Conservation (phyloP, 805 yeast species). For the Myxozyma udenii region DNA sequence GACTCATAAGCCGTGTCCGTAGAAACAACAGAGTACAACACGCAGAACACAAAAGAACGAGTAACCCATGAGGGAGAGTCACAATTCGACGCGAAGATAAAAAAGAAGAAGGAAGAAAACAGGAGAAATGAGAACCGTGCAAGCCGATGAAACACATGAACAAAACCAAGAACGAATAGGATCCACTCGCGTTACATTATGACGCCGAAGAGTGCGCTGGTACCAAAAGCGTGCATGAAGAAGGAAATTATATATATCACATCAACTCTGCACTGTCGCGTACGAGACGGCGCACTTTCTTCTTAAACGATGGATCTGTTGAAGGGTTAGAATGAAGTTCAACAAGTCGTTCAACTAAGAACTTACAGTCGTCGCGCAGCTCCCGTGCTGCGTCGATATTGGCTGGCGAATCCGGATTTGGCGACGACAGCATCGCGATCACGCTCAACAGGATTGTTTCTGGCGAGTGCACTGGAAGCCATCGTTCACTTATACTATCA, state of each 20-base stretch:
- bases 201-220: no score
- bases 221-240: no score
- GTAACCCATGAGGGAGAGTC: background rate
- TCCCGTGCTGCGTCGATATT: constrained; percentile 92
- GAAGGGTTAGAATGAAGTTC: background rate
- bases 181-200: no score
- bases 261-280: constrained; percentile 30
- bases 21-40: background rate
- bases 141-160: no score
- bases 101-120: background rate
- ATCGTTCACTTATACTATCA: constrained; percentile 55
- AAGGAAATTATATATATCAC: no score
- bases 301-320: constrained; percentile 51
- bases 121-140: background rate
- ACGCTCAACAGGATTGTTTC: constrained; percentile 82
- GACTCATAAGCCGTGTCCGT: background rate
- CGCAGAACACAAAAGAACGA: background rate
- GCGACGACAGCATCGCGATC: constrained; percentile 82
- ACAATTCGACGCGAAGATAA: background rate
- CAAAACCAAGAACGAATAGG: no score
- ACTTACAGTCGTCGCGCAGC: constrained; percentile 60
- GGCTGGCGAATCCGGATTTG: constrained; percentile 90
- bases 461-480: constrained; percentile 89
- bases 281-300: constrained; percentile 61
- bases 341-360: no score